Conservation (phyloP, 2,329 filamentous ascomycete species). For the Delphinella strobiligena region DNA sequence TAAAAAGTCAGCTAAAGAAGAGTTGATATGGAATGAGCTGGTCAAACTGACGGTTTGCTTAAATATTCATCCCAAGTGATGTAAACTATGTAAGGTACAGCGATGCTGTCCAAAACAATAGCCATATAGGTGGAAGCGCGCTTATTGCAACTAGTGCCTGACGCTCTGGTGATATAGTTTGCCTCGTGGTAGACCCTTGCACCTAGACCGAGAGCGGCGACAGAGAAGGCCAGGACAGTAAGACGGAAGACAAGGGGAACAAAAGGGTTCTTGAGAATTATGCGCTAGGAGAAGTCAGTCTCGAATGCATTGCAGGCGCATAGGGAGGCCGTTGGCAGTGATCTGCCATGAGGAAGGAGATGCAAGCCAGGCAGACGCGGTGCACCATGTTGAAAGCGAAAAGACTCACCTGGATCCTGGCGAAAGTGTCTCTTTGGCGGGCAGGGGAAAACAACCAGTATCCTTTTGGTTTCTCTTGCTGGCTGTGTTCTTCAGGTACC, state of each 20-base stretch:
- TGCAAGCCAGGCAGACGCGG: background rate
- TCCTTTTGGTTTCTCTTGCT: constrained; percentile 34
- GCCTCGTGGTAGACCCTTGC: constrained; percentile 53
- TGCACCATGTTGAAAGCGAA: too few species aligned
- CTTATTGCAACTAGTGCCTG: constrained; percentile 24
- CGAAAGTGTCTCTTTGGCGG: constrained; percentile 41
- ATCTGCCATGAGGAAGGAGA: background rate
- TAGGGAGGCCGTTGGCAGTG: constrained; percentile 3
- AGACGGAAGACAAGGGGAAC: constrained; percentile 76
- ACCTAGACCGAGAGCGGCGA: constrained; percentile 68
- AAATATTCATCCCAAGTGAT: constrained; percentile 97
- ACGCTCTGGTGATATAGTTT: constrained; percentile 20
- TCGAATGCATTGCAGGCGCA: constrained; percentile 1
- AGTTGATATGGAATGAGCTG: background rate
- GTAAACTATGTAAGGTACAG: constrained; percentile 80
- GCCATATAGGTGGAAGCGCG: constrained; percentile 69
- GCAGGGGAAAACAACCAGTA: constrained; percentile 36
- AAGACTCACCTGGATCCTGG: constrained; percentile 41
- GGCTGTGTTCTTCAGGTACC: constrained; percentile 42
- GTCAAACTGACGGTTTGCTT: constrained; percentile 52
- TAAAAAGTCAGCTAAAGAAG: constrained; percentile 8
- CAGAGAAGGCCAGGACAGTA: constrained; percentile 70
- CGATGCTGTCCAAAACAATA: constrained; percentile 76
- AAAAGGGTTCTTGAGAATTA: constrained; percentile 67
- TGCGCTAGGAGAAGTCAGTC: constrained; percentile 27